Conservation (phyloP, 129 eudicot genomes). For the Helichrysum umbraculigerum region DNA sequence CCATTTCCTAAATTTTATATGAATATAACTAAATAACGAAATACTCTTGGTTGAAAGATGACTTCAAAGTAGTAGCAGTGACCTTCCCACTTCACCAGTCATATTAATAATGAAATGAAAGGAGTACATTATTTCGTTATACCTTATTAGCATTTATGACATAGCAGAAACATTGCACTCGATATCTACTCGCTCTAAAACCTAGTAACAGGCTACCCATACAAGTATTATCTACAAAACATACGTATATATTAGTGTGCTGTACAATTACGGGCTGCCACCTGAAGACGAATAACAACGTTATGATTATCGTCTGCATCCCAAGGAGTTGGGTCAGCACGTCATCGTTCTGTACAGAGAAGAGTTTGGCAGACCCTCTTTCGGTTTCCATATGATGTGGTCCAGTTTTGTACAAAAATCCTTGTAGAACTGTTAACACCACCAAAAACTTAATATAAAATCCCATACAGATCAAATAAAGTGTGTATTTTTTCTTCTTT, state of each 20-base stretch:
- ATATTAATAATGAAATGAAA: slow-evolving; percentile 8
- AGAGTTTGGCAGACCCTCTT: slow-evolving; percentile 46
- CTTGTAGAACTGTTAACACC: slow-evolving; percentile 78
- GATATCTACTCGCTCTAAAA: slow-evolving; percentile 12
- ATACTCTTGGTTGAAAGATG: not conserved
- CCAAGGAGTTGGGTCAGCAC: slow-evolving; percentile 44
- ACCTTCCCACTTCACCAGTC: not conserved
- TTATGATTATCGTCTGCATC: not conserved
- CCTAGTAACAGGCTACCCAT: slow-evolving; percentile 7
- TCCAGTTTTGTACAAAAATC: slow-evolving; percentile 67
- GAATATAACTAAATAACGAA: too few relatives aligned
- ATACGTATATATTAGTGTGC: slow-evolving; percentile 19
- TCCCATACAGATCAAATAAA: too few relatives aligned
- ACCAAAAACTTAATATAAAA: not conserved
- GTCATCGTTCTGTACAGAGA: slow-evolving; percentile 59
- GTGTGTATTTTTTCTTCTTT: not conserved
- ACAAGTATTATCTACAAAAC: slow-evolving; percentile 15
- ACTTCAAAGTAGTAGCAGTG: not conserved
- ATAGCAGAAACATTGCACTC: not conserved
- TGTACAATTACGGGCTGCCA: slow-evolving; percentile 12
- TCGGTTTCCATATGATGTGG: slow-evolving; percentile 81
- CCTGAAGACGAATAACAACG: slow-evolving; percentile 3
- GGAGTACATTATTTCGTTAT: not conserved
- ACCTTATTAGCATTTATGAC: slow-evolving; percentile 22
- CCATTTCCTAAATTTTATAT: too few relatives aligned